Evolutionary conservation across 257 asterid species (phyloP).

Genomic region (Petrea volubilis): DNA sequence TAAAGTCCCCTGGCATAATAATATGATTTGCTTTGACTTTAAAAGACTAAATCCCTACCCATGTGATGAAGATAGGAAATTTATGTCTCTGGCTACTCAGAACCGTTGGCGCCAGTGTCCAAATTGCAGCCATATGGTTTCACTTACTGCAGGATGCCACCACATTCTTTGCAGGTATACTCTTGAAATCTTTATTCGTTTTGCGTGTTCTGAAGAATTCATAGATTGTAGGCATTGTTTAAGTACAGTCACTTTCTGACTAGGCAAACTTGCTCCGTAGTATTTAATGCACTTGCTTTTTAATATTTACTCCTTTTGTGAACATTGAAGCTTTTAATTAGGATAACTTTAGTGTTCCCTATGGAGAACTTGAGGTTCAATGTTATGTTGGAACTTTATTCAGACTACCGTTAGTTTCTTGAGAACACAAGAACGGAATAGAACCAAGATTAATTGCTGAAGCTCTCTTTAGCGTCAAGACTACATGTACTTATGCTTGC

Average conservation of each 20-base stretch:
- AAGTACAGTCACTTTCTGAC: not conserved
- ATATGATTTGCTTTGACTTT: conserved; percentile 39
- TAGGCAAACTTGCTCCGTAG: not conserved
- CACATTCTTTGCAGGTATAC: conserved; percentile 72
- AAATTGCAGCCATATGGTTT: conserved; percentile 57
- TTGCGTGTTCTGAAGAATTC: not conserved
- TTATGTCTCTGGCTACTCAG: conserved; percentile 46
- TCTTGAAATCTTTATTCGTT: not conserved
- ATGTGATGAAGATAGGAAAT: conserved; percentile 41
- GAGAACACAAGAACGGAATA: not conserved
- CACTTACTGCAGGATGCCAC: conserved; percentile 66
- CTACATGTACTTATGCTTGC: not conserved
- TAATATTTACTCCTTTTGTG: not conserved
- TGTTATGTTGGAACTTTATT: not conserved
- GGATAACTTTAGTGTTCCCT: too few species aligned
- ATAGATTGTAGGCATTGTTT: not conserved
- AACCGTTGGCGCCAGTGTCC: conserved; percentile 66
- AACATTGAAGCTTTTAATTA: not conserved
- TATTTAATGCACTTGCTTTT: not conserved
- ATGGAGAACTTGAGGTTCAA: not conserved
- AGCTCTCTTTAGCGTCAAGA: not conserved
- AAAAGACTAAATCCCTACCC: conserved; percentile 34
- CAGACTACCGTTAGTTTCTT: not conserved
- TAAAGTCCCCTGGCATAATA: conserved; percentile 61
- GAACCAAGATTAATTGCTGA: not conserved